A percentile compares a stretch with the other conserved stretches of the same genome.
These are phyloP conservation scores for Camelina neglecta DNA, from an alignment of 345 rosid genomes.

Conservation along the genomic window DNA sequence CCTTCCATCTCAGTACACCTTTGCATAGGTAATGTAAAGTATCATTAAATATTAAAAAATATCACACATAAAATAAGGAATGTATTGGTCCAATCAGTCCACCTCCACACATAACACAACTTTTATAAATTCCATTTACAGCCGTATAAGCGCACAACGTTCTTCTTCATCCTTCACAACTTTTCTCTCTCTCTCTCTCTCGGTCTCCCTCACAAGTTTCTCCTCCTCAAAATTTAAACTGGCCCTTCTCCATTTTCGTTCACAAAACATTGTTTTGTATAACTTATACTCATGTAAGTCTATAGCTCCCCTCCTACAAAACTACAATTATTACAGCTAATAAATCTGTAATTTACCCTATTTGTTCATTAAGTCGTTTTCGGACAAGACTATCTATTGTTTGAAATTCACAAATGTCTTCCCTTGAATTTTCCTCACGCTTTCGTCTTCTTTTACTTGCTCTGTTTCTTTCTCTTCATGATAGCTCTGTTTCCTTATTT, in stretches of 20 bases:
- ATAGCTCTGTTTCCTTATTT: slow-evolving; percentile 37
- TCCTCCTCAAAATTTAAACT: slow-evolving; percentile 32
- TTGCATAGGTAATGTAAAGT: slow-evolving; percentile 36
- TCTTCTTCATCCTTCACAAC: slow-evolving; percentile 28
- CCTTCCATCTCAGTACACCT: neutral
- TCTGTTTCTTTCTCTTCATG: slow-evolving; percentile 28
- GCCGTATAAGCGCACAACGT: slow-evolving; percentile 29
- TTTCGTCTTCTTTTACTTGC: slow-evolving; percentile 27
- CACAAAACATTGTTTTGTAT: slow-evolving; percentile 41
- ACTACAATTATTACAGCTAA: neutral
- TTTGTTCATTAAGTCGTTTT: slow-evolving; percentile 40
- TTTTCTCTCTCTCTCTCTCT: slow-evolving; percentile 10
- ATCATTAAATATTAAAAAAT: slow-evolving; percentile 35
- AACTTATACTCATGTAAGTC: slow-evolving; percentile 44
- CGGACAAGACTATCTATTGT: slow-evolving; percentile 23
- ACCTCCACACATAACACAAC: slow-evolving; percentile 39
- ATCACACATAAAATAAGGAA: slow-evolving; percentile 36
- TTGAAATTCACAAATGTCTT: slow-evolving; percentile 30
- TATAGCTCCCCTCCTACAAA: neutral
- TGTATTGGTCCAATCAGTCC: slow-evolving; percentile 43
- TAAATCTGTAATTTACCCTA: slow-evolving; percentile 2
- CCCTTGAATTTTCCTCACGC: slow-evolving; percentile 31
- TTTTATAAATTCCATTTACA: slow-evolving; percentile 41
- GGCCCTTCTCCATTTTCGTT: slow-evolving; percentile 43
- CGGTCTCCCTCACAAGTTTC: slow-evolving; percentile 20